A percentile compares a stretch with the other conserved stretches of the same genome.
phyloP scores from a whole-genome alignment of 371 early-diverging fungal genomes.

The Conidiobolus incongruus region DNA sequence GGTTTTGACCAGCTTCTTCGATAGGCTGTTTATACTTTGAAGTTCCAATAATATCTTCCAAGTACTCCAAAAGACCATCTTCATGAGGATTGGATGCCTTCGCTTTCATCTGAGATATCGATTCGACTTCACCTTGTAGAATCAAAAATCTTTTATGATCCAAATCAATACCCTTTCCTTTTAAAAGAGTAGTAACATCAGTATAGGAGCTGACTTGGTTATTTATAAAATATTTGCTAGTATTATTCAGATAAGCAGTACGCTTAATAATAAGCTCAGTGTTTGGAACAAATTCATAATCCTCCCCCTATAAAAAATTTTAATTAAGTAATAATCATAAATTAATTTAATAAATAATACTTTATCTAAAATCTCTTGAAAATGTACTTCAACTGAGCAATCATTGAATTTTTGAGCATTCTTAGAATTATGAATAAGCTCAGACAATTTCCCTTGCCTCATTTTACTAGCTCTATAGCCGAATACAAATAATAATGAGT shows the following conservation, averaged over 20 bases:
- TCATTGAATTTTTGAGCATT: conserved; percentile 32
- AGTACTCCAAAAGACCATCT: conserved; percentile 95
- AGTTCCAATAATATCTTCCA: too few species aligned
- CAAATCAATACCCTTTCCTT: conserved; percentile 83
- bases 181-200: conserved; percentile 74
- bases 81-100: conserved; percentile 82
- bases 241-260: conserved; percentile 44
- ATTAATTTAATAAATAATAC: conserved; percentile 11
- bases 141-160: conserved; percentile 99
- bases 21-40: conserved; percentile 73
- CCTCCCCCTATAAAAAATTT: conserved; percentile 22
- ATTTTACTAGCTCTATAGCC: conserved; percentile 98
- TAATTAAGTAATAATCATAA: not conserved
- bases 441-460: conserved; percentile 89
- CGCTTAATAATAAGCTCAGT: conserved; percentile 63
- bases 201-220: conserved; percentile 40
- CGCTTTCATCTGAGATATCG: conserved; percentile 97
- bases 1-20: conserved; percentile 31
- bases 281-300: conserved; percentile 33
- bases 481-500: conserved; percentile 97
- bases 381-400: conserved; percentile 90
- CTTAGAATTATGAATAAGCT: conserved; percentile 91
- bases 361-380: conserved; percentile 67
- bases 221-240: conserved; percentile 66
- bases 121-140: conserved; percentile 99